Conservation (phyloP, 208 protist genomes). For the Acanthamoeba sp. region DNA sequence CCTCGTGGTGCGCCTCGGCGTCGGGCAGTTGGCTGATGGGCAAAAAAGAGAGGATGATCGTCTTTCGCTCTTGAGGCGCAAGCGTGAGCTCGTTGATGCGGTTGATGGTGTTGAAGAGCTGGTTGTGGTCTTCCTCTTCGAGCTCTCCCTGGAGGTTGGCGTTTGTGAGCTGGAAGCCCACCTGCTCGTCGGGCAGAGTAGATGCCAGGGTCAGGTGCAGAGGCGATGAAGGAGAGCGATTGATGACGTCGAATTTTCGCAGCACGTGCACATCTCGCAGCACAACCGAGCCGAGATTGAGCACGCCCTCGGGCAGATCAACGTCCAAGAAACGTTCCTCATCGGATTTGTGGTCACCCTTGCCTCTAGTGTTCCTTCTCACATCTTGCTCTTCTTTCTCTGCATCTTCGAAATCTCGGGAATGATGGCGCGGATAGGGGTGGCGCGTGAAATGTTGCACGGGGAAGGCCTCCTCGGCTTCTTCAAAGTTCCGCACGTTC, state of each 20-base stretch:
- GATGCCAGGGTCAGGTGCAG: constrained; percentile 75
- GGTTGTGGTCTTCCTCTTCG: constrained; percentile 83
- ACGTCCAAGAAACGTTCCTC: constrained; percentile 7
- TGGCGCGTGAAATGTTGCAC: neutral
- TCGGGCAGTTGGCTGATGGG: constrained; percentile 56
- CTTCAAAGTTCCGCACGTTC: neutral
- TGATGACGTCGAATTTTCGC: constrained; percentile 65
- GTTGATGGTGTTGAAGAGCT: constrained; percentile 85
- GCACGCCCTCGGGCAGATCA: constrained; percentile 18
- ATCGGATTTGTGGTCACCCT: neutral
- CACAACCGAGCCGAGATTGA: constrained; percentile 58
- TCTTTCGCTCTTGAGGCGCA: constrained; percentile 71
- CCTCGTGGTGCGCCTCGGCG: neutral
- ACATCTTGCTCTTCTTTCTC: neutral
- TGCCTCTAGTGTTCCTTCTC: neutral
- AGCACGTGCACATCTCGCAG: constrained; percentile 52
- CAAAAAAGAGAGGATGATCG: constrained; percentile 79
- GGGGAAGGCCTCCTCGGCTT: neutral
- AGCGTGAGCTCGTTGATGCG: constrained; percentile 77
- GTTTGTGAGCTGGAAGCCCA: constrained; percentile 84
- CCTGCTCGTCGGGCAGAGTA: constrained; percentile 77
- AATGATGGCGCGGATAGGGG: neutral
- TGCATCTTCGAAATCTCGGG: constrained; percentile 14
- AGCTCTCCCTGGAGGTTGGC: constrained; percentile 82
- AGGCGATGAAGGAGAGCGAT: neutral